Evolutionary conservation across 495 filamentous ascomycete species (phyloP), one percentile per base, ranked within the genome.

Genomic region (Xylaria scruposa): DNA sequence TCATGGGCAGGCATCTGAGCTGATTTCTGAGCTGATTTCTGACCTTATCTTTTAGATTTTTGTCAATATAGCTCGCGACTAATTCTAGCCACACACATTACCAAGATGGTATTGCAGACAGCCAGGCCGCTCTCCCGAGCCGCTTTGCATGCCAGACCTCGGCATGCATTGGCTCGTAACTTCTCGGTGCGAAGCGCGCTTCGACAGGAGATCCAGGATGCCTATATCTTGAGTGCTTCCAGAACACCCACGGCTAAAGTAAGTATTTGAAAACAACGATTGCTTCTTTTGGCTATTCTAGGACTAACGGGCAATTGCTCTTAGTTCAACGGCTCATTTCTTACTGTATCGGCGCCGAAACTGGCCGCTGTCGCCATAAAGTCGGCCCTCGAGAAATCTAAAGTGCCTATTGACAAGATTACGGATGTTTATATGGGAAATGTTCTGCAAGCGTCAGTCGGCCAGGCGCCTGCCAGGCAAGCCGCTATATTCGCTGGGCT

Each of bases 341-440:
- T 90, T 26, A 92, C 88, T 21, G 90, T 97, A 47, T 84, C 93
- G n/a, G 95, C 94, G 15, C 91, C 95, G 36, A 85, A 91, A 77
- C 92, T 98, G 58, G 96, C 93, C 70, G 91, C 94, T 24, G 88
- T 90, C 31, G 96, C 94, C 73, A 97, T 99, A 83, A 94, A 93
- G 78, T 91, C 94, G 26, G 96, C 95, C 54, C 79, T 99, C 56
- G 85, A 88, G 74, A 97, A 95, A 76, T 96, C 94, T 26, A 88
- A 88, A 51, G 84, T 98, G 29, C 94, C 95, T 6, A 77, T 89
- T 24, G 88, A 90, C 36, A 90, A 91, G 77, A 92, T 98, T 75
- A 91, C 90, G 40, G 91, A 96, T 86, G 91, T 97, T 3, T 98
- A 98, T 83, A 97, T 98, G 92, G 96, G 96, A 77, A 95, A 98